Evolutionary conservation across 805 yeast genomes (phyloP).

Genomic region (Candida oleophila): DNA sequence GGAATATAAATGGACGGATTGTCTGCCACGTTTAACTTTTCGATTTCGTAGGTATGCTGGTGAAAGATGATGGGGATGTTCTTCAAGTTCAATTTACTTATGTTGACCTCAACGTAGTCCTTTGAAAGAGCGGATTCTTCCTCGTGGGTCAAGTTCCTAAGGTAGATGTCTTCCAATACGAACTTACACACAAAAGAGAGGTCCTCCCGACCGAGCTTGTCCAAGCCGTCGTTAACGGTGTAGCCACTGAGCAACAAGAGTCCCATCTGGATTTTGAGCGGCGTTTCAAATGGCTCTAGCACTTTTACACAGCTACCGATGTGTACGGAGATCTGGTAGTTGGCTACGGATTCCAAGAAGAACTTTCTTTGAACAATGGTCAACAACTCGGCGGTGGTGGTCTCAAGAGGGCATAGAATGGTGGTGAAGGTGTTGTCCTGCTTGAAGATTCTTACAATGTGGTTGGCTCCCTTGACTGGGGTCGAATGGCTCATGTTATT

Average conservation of each 20-base stretch:
- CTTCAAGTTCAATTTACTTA: slow-evolving; percentile 70
- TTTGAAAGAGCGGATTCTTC: slow-evolving; percentile 66
- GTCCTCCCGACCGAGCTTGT: slow-evolving; percentile 81
- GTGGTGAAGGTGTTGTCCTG: slow-evolving; percentile 86
- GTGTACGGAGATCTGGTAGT: slow-evolving; percentile 71
- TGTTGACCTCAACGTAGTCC: slow-evolving; percentile 71
- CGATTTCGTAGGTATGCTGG: slow-evolving; percentile 77
- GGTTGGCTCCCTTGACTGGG: slow-evolving; percentile 33
- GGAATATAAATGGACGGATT: slow-evolving; percentile 87
- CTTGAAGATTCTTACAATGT: slow-evolving; percentile 70
- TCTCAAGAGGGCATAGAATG: slow-evolving; percentile 72
- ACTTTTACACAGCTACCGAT: slow-evolving; percentile 77
- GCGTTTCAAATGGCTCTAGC: slow-evolving; percentile 69
- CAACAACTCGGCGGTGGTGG: slow-evolving; percentile 73
- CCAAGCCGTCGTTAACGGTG: slow-evolving; percentile 69
- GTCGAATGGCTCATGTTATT: slow-evolving; percentile 28
- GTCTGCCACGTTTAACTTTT: slow-evolving; percentile 75
- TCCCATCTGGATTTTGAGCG: slow-evolving; percentile 74
- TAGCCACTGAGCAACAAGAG: slow-evolving; percentile 76
- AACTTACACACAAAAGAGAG: slow-evolving; percentile 79
- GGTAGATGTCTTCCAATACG: slow-evolving; percentile 61
- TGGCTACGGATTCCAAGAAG: slow-evolving; percentile 65
- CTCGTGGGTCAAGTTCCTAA: slow-evolving; percentile 61
- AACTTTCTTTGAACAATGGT: slow-evolving; percentile 74
- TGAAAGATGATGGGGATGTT: slow-evolving; percentile 83